Conservation (phyloP, 2,329 filamentous ascomycete genomes). For the Aureobasidium sp. region DNA sequence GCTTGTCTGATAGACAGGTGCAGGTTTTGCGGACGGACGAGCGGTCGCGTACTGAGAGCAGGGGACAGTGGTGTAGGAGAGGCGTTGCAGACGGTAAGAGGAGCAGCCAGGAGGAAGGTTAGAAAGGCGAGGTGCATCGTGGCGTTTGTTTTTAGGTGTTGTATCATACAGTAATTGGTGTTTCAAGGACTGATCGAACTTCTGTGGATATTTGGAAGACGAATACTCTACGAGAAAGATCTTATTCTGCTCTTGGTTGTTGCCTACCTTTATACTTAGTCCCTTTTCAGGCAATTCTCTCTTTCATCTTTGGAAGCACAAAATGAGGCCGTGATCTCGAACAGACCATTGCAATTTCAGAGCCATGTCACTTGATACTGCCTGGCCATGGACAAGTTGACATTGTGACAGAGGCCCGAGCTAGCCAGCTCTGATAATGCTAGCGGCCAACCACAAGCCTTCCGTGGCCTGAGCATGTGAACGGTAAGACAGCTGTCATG, state of each 20-base stretch:
- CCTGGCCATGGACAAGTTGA: not conserved
- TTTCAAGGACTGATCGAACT: not conserved
- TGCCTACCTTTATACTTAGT: not conserved
- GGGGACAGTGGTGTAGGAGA: not conserved
- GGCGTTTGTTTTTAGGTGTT: not conserved
- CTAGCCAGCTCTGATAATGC: not conserved
- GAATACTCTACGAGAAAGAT: not conserved
- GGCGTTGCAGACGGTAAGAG: not conserved
- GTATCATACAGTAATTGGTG: not conserved
- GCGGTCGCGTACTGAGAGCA: not conserved
- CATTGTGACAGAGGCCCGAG: not conserved
- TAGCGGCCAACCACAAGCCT: not conserved
- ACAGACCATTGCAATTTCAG: not conserved
- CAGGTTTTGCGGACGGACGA: too few species aligned
- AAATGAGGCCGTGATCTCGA: not conserved
- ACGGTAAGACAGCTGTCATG: conserved; percentile 3
- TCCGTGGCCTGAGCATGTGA: not conserved
- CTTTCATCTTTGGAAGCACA: not conserved
- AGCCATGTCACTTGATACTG: not conserved
- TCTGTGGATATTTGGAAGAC: not conserved
- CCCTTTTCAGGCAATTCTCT: not conserved
- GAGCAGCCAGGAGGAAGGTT: not conserved
- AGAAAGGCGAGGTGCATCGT: not conserved
- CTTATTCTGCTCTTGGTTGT: not conserved
- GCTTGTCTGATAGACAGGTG: not conserved